Base-by-base conservation (phyloP, 495 filamentous ascomycete species). In the Penicillium diatomitis region DNA sequence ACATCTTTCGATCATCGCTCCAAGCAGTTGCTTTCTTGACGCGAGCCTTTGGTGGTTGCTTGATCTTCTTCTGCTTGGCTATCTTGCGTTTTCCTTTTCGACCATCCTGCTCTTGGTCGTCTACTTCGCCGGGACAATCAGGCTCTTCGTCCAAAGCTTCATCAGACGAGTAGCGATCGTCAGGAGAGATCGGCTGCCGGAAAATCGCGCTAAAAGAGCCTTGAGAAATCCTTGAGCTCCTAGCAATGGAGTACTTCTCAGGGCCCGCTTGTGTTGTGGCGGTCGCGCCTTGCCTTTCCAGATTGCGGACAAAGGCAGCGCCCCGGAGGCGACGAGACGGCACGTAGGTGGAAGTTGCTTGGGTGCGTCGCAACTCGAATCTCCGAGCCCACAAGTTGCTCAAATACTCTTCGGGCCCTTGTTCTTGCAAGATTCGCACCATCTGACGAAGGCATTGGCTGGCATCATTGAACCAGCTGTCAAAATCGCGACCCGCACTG, bases 391-490 rank as follows among this genome's bases (percentile, higher is more conserved):
- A 47, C 2, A 73, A 56, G 28, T 61, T 51, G 30, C 58, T 32
- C 28, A 67, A 44, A 51, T 74, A 60, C 20, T 46, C 53, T 11
- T 51, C 31, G 8, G 57, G 54, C 2, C 60, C 69, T 5, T 54
- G 6, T 5, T 49, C 34, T n/a, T 48, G 48, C 31, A 80, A 53
- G 8, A 57, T 46, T 3, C 64, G 49, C 5, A 81, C 61, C 34
- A 76, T 67, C 2, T 62, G 58, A n/a, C 51, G 63, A 28, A 84
- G 49, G 11, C 66, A 62, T 2, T 37, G 43, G 4, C 62, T 52
- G 2, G 77, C 73, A 44, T 64, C 64, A 20, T 66, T 48, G 39
- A 81, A 73, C 83, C 83, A 86, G 37, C 66, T 61, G 34, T 70
- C 67, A 46, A 78, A 81, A 10, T 63, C 64, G 1, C 78, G 67